Base-by-base conservation (phyloP, 179 eudicot species). In the Vitellaria paradoxa region DNA sequence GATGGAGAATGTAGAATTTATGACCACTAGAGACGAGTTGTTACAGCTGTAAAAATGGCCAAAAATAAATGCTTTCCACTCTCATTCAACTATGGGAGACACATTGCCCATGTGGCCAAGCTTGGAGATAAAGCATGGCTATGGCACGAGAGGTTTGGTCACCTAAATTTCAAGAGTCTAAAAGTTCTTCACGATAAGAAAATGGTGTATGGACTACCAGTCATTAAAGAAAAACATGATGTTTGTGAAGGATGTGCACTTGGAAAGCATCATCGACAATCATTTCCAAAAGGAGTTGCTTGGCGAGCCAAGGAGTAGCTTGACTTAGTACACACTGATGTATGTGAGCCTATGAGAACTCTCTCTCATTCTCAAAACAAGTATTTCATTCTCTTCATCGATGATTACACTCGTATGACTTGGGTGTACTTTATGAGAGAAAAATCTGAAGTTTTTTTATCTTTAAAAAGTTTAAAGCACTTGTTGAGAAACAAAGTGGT, bases 141-240 rank as follows among this genome's bases (percentile, higher is more conserved):
- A 21, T 61, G 78, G 84, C 86, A 74, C 17, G 70, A 61, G 21
- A 60, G 63, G n/a, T 60, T 5, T 60, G 63, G 23, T 4, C 26
- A 18, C 24, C n/a, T 20, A 8, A 60, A 20, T n/a, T 18, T n/a
- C 2, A 11, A 60, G 6, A 0, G 8, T 6, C n/a, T n/a, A 23
- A 59, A 59, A 23, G 5, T 17, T 18, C 23, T 59, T 5, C 24
- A 18, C 10, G 6, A 59, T 10, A 66, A 74, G 12, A n/a, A n/a
- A 2, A 59, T 59, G 63, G 63, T 59, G 7, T 18, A n/a, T 18
- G 63, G 10, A 7, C 5, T n/a, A 2, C 63, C 63, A 10, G 9
- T 0, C 3, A 12, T 79, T 20, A 13, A 68, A 23, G 62, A 46
- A 15, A 37, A 9, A 3, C 40, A 74, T 6, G n/a, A 45, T n/a